These are phyloP conservation scores for Backusella luteola DNA, from an alignment of 192 early-diverging fungal species.

Conservation along the genomic window DNA sequence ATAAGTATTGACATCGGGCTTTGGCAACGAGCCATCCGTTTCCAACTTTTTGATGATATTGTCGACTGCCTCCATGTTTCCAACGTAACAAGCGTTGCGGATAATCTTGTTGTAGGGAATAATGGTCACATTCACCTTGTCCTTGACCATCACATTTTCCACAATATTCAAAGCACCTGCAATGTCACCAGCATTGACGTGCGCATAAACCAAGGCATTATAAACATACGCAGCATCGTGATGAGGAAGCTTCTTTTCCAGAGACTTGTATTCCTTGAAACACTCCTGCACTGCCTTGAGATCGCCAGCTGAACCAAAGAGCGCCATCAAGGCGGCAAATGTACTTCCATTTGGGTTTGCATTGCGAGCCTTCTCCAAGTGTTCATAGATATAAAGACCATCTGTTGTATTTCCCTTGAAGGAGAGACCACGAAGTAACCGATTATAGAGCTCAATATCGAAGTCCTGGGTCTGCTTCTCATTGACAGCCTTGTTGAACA, in stretches of 20 bases:
- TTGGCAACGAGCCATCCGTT: slow-evolving; percentile 17
- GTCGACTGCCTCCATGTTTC: slow-evolving; percentile 12
- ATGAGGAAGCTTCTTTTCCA: slow-evolving; percentile 2
- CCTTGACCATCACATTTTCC: slow-evolving; percentile 31
- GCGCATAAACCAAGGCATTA: slow-evolving; percentile 34
- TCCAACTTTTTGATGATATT: slow-evolving; percentile 7
- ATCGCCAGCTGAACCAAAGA: slow-evolving; percentile 36
- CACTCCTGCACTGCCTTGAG: slow-evolving; percentile 30
- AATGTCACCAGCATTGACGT: slow-evolving; percentile 30
- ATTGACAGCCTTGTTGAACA: slow-evolving; percentile 32
- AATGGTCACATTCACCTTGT: slow-evolving; percentile 19
- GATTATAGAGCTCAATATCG: slow-evolving; percentile 33
- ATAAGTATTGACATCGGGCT: slow-evolving; percentile 31
- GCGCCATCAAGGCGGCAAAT: slow-evolving; percentile 51
- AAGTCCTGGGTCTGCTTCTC: slow-evolving; percentile 24
- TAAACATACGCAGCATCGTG: slow-evolving; percentile 35
- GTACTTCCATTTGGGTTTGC: slow-evolving; percentile 49
- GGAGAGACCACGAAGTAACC: slow-evolving; percentile 20
- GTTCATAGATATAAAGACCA: slow-evolving; percentile 34
- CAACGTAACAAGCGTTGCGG: slow-evolving; percentile 14
- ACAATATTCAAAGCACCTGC: slow-evolving; percentile 29
- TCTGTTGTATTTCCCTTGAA: slow-evolving; percentile 25
- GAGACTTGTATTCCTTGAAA: slow-evolving; percentile 31
- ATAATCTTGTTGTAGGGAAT: slow-evolving; percentile 33
- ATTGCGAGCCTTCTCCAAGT: slow-evolving; percentile 26